These are phyloP conservation scores for Aspergillus sp. DNA, from an alignment of 2,329 filamentous ascomycete genomes.

Conservation along the genomic window DNA sequence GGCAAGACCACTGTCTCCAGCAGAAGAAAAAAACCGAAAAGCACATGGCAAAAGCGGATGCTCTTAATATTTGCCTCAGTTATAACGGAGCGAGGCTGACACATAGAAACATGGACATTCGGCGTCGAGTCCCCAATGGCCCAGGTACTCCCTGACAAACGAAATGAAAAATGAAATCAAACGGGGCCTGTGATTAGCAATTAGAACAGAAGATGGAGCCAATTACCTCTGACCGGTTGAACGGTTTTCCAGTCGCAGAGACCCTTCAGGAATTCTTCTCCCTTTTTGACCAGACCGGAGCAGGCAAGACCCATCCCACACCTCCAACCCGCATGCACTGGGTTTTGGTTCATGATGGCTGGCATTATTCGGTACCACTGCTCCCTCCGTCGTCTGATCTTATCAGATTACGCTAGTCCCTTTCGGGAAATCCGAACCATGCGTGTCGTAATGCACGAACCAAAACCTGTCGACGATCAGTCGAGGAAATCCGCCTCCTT, in stretches of 20 bases:
- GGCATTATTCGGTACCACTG: slow-evolving; percentile 11
- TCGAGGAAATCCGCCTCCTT: not conserved
- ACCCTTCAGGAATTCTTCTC: slow-evolving; percentile 3
- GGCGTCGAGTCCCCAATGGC: not conserved
- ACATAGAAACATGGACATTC: slow-evolving; percentile 2
- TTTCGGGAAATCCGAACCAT: slow-evolving; percentile 11
- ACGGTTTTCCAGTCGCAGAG: not conserved
- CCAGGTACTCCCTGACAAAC: not conserved
- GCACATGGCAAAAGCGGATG: not conserved
- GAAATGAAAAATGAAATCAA: not conserved
- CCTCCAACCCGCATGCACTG: not conserved
- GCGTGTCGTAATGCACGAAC: slow-evolving; percentile 13
- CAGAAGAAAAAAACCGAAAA: not conserved
- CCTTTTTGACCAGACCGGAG: not conserved
- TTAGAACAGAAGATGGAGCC: not conserved
- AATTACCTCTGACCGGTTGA: not conserved
- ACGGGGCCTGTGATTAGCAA: not conserved
- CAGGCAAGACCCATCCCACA: not conserved
- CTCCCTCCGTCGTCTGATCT: slow-evolving; percentile 26
- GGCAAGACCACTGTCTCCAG: not conserved
- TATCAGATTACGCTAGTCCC: slow-evolving; percentile 29
- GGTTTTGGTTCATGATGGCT: not conserved
- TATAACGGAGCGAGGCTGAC: not conserved
- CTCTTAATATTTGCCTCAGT: not conserved
- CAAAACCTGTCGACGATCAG: slow-evolving; percentile 8